Base-by-base conservation (phyloP, 192 early-diverging fungal species). In the Backusella circina region DNA sequence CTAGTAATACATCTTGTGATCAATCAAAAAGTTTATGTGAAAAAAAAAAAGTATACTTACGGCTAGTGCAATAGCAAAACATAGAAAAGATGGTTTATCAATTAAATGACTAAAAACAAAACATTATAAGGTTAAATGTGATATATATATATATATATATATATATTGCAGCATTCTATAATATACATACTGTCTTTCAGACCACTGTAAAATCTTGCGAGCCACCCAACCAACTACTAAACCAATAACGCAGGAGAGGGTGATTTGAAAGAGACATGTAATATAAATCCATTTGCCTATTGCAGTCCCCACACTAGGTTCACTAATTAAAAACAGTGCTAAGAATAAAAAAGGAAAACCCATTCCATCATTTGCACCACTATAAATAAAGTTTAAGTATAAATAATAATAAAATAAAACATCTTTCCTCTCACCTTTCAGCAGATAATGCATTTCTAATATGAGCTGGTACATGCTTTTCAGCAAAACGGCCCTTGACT, bases 401-500 rank as follows among this genome's bases (percentile, higher is more conserved):
- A 76, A 38, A 32, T 36, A 66, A 65, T 26, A 54, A 10, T 26
- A 2, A n/a, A 61, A 61, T 61, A 28, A 61, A 26, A 61, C 10
- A 28, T 28, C 2, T 21, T 1, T 26, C 54, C 1, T 61, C 10
- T 35, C 65, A 88, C 85, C 84, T 91, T 75, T 95, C 94, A 8
- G 91, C 92, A 0, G 91, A 91, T 33, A 95, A 72, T 8, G 91
- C 83, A 74, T 95, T 88, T 61, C 91, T 88, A 47, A 94, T 83
- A 12, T 91, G 87, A 67, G 89, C 76, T 0, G 95, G 91, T 8
- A 98, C 92, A 79, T 96, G 91, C 38, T 90, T 89, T 75, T 97
- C 96, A 28, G 97, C 96, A 85, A 97, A 98, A 35, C 90, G 85
- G 13, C 97, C 97, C 78, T 95, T 95, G 26, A 98, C 93, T 5